Evolutionary conservation across 768 basidiomycete species (phyloP), one percentile per base, ranked within the genome.

Genomic region (Mycena galopus): DNA sequence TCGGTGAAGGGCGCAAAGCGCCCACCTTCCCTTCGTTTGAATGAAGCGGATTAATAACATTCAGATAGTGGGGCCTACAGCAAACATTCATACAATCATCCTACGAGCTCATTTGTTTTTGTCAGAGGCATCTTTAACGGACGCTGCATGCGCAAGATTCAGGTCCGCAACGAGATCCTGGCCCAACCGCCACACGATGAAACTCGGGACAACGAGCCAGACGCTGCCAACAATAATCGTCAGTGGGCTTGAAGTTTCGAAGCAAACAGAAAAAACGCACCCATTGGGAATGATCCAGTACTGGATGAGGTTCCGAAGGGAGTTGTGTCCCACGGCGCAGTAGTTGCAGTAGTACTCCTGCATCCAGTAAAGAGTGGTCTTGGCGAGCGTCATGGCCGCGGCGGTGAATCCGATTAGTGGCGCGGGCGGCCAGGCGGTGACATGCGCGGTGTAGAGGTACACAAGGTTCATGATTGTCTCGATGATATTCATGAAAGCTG

Each of bases 201-300:
- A 78, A 30, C 84, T 77, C 3, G 95, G 95, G 27, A 95, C 76
- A 51, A 95, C 78, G 65, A 96, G 81, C 95, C 95, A 96, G n/a
- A 93, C 73, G 2, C 94, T 95, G 62, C 44, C 3, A 25, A 23
- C 12, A 32, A n/a, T 27, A 3, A 11, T 62, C 2, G 50, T 27
- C n/a, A 47, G 9, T 6, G 29, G n/a, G n/a, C n/a, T n/a, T n/a
- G n/a, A n/a, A n/a, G n/a, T 39, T 19, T 7, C 33, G 16, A 66
- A 29, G 61, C 19, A 66, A 51, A 29, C n/a, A 37, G 65, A 58
- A 29, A 58, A 17, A 29, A 75, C 92, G 61, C 75, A 94, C 94
- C 93, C 94, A 73, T 96, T 96, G 0, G 95, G 94, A 55, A 95
- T 78, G 67, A 95, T 84, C 90, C 91, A 97, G 63, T 89, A 88